These are phyloP conservation scores for Diaporthe citriasiana DNA, from an alignment of 2,329 filamentous ascomycete species.

Conservation along the genomic window DNA sequence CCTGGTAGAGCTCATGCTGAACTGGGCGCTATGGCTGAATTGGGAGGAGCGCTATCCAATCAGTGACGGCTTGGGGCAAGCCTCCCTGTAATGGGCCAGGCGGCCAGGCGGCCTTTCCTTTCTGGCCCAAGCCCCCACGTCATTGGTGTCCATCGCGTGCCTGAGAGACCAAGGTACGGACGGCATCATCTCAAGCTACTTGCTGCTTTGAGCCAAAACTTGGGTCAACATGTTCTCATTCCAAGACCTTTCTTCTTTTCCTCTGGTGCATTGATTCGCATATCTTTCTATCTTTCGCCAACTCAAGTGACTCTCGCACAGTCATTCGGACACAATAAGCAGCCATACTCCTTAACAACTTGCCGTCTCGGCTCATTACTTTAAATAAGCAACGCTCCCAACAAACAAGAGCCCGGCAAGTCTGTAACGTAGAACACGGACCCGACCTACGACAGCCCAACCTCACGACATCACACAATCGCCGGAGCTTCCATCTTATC, in stretches of 20 bases:
- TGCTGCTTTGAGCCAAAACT: neutral
- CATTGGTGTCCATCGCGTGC: slow-evolving; percentile 30
- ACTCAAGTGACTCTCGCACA: neutral
- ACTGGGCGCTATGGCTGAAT: slow-evolving; percentile 18
- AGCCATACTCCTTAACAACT: neutral
- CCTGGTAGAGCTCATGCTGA: slow-evolving; percentile 15
- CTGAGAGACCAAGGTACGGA: neutral
- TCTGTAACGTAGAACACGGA: neutral
- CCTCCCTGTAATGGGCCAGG: neutral
- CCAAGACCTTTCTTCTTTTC: neutral
- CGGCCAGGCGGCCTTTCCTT: neutral
- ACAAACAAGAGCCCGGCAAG: neutral
- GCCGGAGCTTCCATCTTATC: neutral
- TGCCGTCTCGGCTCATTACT: neutral
- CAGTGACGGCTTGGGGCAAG: neutral
- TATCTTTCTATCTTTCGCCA: neutral
- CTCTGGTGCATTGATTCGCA: neutral
- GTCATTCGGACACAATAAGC: neutral
- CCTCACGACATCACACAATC: neutral
- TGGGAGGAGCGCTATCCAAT: neutral
- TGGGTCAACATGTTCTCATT: slow-evolving; percentile 4
- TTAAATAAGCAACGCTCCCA: neutral
- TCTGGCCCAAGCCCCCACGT: slow-evolving; percentile 22
- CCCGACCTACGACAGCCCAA: neutral
- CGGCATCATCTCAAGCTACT: neutral